phyloP scores from a whole-genome alignment of 2,329 filamentous ascomycete genomes.

The Colletotrichum spaethianum region DNA sequence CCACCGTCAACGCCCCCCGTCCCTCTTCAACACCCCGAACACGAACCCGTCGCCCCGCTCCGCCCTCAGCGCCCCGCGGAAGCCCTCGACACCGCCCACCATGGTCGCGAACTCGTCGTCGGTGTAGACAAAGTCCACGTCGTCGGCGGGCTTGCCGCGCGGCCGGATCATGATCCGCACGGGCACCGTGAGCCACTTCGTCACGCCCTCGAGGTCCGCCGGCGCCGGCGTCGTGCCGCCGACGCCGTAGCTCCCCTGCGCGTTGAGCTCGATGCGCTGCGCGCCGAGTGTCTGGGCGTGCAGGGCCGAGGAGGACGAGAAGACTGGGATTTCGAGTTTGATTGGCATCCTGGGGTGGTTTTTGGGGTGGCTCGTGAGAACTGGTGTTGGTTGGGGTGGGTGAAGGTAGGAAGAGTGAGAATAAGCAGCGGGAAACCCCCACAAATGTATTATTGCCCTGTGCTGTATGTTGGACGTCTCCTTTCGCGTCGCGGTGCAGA shows the following conservation, averaged over 20 bases:
- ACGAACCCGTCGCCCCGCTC: slow-evolving; percentile 69
- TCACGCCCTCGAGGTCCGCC: slow-evolving; percentile 52
- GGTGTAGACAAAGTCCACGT: slow-evolving; percentile 65
- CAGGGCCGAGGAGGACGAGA: slow-evolving; percentile 59
- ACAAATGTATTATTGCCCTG: too few species aligned
- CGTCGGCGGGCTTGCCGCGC: slow-evolving; percentile 50
- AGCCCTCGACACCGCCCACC: slow-evolving; percentile 48
- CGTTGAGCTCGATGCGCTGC: slow-evolving; percentile 68
- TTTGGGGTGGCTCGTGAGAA: neutral
- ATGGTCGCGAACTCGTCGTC: slow-evolving; percentile 60
- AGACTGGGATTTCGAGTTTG: slow-evolving; percentile 68
- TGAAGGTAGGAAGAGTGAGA: neutral
- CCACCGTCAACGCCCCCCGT: slow-evolving; percentile 49
- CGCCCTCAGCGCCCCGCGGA: slow-evolving; percentile 54
- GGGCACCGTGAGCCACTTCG: slow-evolving; percentile 50
- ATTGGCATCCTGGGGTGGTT: slow-evolving; percentile 41
- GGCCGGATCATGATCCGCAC: slow-evolving; percentile 71
- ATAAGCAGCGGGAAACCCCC: neutral
- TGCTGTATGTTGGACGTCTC: neutral
- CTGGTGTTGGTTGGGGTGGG: neutral
- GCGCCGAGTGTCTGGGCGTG: slow-evolving; percentile 60
- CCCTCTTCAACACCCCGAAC: slow-evolving; percentile 61
- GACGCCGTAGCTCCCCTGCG: slow-evolving; percentile 61
- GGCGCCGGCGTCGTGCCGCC: slow-evolving; percentile 67
- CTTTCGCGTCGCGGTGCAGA: neutral